Evolutionary conservation across 768 basidiomycete species (phyloP).

Genomic region (Pleurotus tuber-regium): DNA sequence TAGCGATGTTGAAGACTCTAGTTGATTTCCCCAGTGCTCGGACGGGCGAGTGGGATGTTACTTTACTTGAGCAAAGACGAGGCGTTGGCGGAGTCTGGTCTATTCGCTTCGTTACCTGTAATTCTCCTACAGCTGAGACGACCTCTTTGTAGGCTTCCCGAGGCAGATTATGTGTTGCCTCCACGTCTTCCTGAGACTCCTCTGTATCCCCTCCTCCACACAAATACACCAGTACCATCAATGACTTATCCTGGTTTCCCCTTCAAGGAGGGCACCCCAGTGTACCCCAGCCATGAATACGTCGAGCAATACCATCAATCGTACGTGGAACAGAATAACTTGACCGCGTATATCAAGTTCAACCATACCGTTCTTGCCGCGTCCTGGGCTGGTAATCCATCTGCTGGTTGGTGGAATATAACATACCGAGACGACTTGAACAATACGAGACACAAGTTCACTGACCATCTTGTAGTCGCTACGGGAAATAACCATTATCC

Average conservation of each 20-base stretch:
- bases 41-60: constrained; percentile 40
- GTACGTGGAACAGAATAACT: constrained; percentile 36
- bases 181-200: constrained; percentile 53
- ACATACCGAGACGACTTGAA: constrained; percentile 26
- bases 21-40: constrained; percentile 42
- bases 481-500: constrained; percentile 58
- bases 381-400: constrained; percentile 39
- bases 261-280: constrained; percentile 45
- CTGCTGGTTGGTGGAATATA: constrained; percentile 44
- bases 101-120: constrained; percentile 7
- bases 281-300: constrained; percentile 47
- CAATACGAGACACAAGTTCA: constrained; percentile 21
- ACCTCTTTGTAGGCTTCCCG: constrained; percentile 28
- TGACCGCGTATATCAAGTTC: constrained; percentile 37
- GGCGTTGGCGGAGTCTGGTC: constrained; percentile 60
- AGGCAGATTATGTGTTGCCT: constrained; percentile 27
- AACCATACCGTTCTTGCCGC: constrained; percentile 42
- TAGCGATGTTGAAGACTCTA: constrained; percentile 49
- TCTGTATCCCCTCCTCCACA: constrained; percentile 50
- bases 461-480: constrained; percentile 56
- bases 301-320: constrained; percentile 45
- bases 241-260: constrained; percentile 60
- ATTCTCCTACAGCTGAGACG: neutral
- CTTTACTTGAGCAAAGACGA: constrained; percentile 50
- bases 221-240: constrained; percentile 53